phyloP scores from a whole-genome alignment of 106 monocot genomes.

The Narthecium ossifragum region DNA sequence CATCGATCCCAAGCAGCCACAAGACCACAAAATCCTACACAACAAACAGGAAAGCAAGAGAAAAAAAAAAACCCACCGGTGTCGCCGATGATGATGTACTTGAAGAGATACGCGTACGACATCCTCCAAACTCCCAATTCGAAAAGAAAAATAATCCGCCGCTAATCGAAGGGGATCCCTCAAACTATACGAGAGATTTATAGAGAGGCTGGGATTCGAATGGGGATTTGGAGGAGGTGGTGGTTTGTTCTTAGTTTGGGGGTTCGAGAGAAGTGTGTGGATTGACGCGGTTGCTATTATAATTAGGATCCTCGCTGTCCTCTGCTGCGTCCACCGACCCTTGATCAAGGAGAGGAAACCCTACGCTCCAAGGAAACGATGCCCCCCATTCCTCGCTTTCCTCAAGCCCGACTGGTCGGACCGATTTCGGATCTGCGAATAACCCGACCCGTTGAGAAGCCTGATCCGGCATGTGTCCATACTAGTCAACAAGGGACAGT shows the following conservation, averaged over 20 bases:
- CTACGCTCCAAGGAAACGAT: not conserved
- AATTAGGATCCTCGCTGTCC: not conserved
- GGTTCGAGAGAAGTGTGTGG: not conserved
- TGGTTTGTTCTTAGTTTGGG: too few species aligned
- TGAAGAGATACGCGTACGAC: constrained; percentile 79
- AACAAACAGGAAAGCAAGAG: not conserved
- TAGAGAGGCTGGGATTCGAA: too few species aligned
- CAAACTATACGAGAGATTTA: not conserved
- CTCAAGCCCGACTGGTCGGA: too few species aligned
- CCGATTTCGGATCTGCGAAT: too few species aligned
- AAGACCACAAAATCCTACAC: not conserved
- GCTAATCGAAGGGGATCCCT: not conserved
- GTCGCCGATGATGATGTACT: constrained; percentile 89
- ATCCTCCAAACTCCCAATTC: constrained; percentile 11
- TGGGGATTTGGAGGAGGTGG: too few species aligned
- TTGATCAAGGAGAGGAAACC: not conserved
- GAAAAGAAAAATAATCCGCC: not conserved
- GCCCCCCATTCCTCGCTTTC: too few species aligned
- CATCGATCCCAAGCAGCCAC: not conserved
- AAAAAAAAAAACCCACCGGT: constrained; percentile 31
- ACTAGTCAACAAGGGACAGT: too few species aligned
- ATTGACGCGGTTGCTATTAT: not conserved
- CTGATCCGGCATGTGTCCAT: too few species aligned
- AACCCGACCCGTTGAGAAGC: too few species aligned
- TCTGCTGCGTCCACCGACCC: too few species aligned